phyloP scores from a whole-genome alignment of 148 eudicot species.

The Nepenthes mirabilis region DNA sequence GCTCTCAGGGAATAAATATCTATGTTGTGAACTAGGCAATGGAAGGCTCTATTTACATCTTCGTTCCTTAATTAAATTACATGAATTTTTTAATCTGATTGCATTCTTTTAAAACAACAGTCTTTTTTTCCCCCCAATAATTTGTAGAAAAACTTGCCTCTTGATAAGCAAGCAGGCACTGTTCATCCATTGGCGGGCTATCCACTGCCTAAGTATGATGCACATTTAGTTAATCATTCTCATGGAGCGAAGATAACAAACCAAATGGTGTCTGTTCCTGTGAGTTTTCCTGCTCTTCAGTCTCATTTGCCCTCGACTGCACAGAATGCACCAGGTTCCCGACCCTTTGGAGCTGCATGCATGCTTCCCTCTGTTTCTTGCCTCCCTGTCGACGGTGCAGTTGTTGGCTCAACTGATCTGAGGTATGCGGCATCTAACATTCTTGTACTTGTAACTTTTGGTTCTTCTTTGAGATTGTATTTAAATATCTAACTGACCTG shows the following conservation, averaged over 20 bases:
- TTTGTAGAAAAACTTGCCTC: background rate
- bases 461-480: background rate
- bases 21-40: no score
- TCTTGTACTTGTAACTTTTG: no score
- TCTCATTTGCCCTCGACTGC: constrained; percentile 6
- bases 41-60: no score
- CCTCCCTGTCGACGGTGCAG: constrained; percentile 14
- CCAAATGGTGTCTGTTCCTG: constrained; percentile 12
- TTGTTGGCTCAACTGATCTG: constrained; percentile 64
- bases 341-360: constrained; percentile 5
- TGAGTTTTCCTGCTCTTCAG: constrained; percentile 10
- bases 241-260: constrained; percentile 10
- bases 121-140: no score
- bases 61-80: no score
- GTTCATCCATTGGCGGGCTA: constrained; percentile 12
- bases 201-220: constrained; percentile 9
- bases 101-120: no score
- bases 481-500: background rate
- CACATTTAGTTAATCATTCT: constrained; percentile 5
- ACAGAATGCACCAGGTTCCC: constrained; percentile 10
- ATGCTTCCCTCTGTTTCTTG: constrained; percentile 9
- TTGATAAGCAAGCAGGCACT: constrained; percentile 17
- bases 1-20: no score
- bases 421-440: constrained; percentile 20
- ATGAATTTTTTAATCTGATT: no score